A percentile compares a stretch with the other conserved stretches of the same genome.
Conservation (phyloP, 768 basidiomycete genomes). For the Leccinum fibrillosum region DNA sequence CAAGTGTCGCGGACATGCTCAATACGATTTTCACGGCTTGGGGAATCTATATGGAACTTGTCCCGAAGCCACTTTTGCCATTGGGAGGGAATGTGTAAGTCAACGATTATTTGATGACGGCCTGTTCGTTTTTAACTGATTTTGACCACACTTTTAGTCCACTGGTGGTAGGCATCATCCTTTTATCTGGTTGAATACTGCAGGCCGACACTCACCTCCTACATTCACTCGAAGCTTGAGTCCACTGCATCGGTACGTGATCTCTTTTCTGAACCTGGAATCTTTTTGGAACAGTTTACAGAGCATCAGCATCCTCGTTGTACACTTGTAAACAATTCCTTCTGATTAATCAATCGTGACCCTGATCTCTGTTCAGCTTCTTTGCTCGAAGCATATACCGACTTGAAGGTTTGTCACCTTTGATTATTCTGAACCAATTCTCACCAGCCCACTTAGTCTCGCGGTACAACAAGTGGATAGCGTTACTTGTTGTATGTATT, state of each 20-base stretch:
- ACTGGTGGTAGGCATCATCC: constrained; percentile 7
- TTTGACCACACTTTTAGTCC: constrained; percentile 1
- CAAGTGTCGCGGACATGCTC: constrained; percentile 14
- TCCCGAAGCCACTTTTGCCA: constrained; percentile 2
- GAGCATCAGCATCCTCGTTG: constrained; percentile 8
- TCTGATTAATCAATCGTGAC: background rate
- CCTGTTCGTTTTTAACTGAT: background rate
- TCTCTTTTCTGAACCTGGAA: background rate
- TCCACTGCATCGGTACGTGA: constrained; percentile 14
- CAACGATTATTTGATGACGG: background rate
- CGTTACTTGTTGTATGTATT: constrained; percentile 6
- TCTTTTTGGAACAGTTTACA: background rate
- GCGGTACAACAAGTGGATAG: constrained; percentile 6
- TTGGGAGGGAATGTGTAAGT: constrained; percentile 8
- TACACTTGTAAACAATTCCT: constrained; percentile 9
- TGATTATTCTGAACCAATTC: background rate
- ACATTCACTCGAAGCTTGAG: constrained; percentile 1
- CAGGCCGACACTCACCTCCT: background rate
- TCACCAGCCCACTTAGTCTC: constrained; percentile 7
- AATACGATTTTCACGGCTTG: constrained; percentile 8
- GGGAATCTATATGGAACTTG: constrained; percentile 8
- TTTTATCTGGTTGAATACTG: background rate
- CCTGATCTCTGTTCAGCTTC: constrained; percentile 8
- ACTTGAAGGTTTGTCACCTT: background rate
- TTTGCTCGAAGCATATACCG: constrained; percentile 11